Evolutionary conservation across 2,329 filamentous ascomycete genomes (phyloP).

Genomic region (Cladophialophora psammophila): DNA sequence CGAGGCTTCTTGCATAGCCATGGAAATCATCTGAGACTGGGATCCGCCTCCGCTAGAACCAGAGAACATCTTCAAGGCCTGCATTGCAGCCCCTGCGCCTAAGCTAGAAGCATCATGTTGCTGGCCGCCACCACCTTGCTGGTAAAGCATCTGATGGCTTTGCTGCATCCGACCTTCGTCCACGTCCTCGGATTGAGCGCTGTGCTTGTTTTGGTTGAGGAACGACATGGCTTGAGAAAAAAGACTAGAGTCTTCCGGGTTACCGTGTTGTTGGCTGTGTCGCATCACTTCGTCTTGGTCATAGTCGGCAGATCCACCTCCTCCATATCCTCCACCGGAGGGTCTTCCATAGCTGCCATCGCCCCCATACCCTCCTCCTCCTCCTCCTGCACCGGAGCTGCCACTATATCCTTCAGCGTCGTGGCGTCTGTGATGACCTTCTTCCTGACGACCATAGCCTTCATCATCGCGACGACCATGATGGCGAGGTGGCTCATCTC

Average conservation of each 20-base stretch:
- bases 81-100: conserved; percentile 55
- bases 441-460: conserved; percentile 31
- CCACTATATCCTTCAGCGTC: conserved; percentile 35
- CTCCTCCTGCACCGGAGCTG: conserved; percentile 19
- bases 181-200: conserved; percentile 56
- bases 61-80: conserved; percentile 74
- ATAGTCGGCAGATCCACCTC: conserved; percentile 45
- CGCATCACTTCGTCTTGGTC: conserved; percentile 63
- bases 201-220: conserved; percentile 62
- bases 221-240: conserved; percentile 65
- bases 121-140: conserved; percentile 56
- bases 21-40: conserved; percentile 80
- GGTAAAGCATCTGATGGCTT: conserved; percentile 79
- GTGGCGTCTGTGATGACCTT: conserved; percentile 21
- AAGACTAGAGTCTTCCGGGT: conserved; percentile 59
- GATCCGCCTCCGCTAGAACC: conserved; percentile 53
- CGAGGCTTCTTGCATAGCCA: conserved; percentile 87
- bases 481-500: conserved; percentile 24
- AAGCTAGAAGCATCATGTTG: conserved; percentile 57
- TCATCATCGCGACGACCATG: conserved; percentile 32
- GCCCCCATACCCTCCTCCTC: conserved; percentile 18
- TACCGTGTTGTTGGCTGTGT: conserved; percentile 63
- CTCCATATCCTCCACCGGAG: conserved; percentile 45
- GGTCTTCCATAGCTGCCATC: conserved; percentile 33
- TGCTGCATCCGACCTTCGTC: conserved; percentile 66